These are phyloP conservation scores for Fusarium protoensiforme DNA, from an alignment of 2,329 filamentous ascomycete genomes.

Conservation along the genomic window DNA sequence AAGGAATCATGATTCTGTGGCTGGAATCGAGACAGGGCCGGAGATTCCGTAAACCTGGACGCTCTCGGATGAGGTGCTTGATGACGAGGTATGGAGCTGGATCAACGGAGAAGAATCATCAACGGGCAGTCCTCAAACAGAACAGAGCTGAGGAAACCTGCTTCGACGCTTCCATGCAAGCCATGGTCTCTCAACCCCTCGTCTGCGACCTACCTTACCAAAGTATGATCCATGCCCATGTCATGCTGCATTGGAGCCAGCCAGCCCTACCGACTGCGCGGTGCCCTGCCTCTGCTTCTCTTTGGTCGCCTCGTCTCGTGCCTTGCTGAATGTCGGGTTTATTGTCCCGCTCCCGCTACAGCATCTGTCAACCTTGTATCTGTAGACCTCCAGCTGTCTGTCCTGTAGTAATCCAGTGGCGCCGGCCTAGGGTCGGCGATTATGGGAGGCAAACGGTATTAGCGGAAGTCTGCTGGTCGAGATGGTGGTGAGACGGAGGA, in stretches of 20 bases:
- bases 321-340: conserved; percentile 13
- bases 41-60: conserved; percentile 18
- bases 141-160: background rate
- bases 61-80: background rate
- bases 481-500: background rate
- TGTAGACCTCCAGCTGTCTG: background rate
- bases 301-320: background rate
- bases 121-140: background rate
- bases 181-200: conserved; percentile 8
- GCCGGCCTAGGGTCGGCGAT: conserved; percentile 32
- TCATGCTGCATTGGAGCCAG: conserved; percentile 9
- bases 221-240: conserved; percentile 10
- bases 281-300: background rate
- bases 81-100: conserved; percentile 12
- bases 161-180: conserved; percentile 26
- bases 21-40: conserved; percentile 19
- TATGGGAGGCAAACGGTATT: conserved; percentile 12
- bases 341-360: conserved; percentile 15
- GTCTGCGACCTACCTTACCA: conserved; percentile 11
- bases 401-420: conserved; percentile 11
- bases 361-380: conserved; percentile 25
- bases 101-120: background rate
- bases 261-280: background rate
- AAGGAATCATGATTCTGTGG: conserved; percentile 28
- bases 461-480: background rate